Evolutionary conservation across 2,329 filamentous ascomycete genomes (phyloP), one percentile per base, ranked within the genome.

Genomic region (Cladosporium sp.): DNA sequence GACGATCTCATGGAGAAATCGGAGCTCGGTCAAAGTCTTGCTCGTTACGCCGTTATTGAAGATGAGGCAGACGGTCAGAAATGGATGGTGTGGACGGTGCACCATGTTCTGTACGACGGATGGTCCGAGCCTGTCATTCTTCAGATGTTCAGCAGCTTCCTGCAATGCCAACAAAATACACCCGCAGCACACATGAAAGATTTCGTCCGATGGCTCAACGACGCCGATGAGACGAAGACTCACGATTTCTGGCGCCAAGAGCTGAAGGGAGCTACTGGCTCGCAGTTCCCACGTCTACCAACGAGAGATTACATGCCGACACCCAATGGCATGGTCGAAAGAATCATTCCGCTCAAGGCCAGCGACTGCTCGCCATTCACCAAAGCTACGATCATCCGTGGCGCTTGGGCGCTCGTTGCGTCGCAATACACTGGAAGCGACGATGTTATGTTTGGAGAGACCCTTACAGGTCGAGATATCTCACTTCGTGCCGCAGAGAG

Each of bases 371-470:
- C 45, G 4, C 45, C 45, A 2, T 60, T 67, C 44, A 64, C 63
- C 9, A 54, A 19, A 54, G 61, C 34, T 32, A 63, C 76, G 0
- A 71, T 83, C 3, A 68, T 83, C 29, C 81, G 80, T 59, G 74
- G 77, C 0, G 79, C 79, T 0, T 84, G 80, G 79, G 75, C 78
- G 0, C 73, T 79, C 51, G 73, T 78, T 0, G 70, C 83, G 3
- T 75, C 77, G 0, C 76, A 71, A 15, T 63, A 81, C 11, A 74
- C 77, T 0, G 73, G 70, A 0, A 68, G 62, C 0, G 65, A 72
- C 5, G 80, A 83, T 39, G 72, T 83, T 7, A 70, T 82, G 4
- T 83, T 83, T 50, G 80, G 80, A 9, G 45, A 43, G 8, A 50
- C 47, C 4, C 12, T 43, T 7, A 43, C 47, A 2, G 47, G 47